Evolutionary conservation across 164 flowering plant species (phyloP).

Genomic region (Stephania japonica): DNA sequence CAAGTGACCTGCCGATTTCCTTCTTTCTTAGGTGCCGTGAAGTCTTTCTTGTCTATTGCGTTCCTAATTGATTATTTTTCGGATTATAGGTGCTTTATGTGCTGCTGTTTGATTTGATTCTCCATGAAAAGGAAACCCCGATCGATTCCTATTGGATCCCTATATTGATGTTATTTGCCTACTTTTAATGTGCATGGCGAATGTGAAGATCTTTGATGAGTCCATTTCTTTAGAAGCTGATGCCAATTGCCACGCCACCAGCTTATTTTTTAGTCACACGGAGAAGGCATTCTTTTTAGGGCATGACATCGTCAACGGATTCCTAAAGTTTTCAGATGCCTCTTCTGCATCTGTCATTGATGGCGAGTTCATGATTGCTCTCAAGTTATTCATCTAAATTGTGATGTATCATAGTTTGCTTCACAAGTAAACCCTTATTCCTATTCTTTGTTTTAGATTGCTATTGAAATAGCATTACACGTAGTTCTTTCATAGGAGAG

Average conservation of each 20-base stretch:
- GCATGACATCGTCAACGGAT: neutral
- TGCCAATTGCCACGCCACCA: neutral
- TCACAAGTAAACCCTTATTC: neutral
- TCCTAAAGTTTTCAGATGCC: neutral
- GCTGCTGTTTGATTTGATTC: constrained; percentile 36
- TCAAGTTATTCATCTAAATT: neutral
- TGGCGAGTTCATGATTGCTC: neutral
- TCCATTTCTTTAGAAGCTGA: neutral
- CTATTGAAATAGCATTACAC: neutral
- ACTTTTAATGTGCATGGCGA: neutral
- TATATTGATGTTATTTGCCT: constrained; percentile 1
- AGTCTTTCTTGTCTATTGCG: neutral
- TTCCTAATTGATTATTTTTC: neutral
- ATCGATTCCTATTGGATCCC: neutral
- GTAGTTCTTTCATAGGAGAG: neutral
- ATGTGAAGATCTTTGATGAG: neutral
- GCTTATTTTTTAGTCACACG: neutral
- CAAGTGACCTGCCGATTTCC: neutral
- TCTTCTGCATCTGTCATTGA: neutral
- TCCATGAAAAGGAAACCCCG: neutral
- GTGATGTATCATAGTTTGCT: neutral
- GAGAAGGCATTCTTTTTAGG: neutral
- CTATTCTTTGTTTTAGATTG: neutral
- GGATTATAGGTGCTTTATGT: constrained; percentile 46
- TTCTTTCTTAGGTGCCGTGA: too few species aligned